Evolutionary conservation across 805 yeast genomes (phyloP).

Genomic region (Yamadazyma takamatsuzukensis): DNA sequence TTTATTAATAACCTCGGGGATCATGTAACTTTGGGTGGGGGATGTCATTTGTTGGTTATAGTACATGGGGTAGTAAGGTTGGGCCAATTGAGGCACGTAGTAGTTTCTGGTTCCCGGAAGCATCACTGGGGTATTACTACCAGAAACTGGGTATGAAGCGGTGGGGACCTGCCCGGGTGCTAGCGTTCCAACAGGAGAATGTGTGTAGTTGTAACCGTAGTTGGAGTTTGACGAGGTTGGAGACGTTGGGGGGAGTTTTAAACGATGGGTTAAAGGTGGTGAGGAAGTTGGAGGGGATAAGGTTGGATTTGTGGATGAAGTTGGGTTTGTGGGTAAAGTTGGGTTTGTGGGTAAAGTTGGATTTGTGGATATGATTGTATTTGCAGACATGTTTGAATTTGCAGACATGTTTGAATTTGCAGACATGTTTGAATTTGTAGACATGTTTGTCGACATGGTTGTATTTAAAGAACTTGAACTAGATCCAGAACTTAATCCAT

Average conservation of each 20-base stretch:
- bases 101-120: slow-evolving; percentile 2
- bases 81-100: slow-evolving; percentile 4
- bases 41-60: slow-evolving; percentile 8
- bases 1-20: slow-evolving; percentile 32
- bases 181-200: neutral
- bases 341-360: slow-evolving; percentile 2
- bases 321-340: slow-evolving; percentile 3
- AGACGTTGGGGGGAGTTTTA: slow-evolving; percentile 1
- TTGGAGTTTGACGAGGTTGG: slow-evolving; percentile 2
- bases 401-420: too few species aligned
- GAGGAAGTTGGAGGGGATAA: too few species aligned
- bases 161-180: neutral
- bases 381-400: neutral
- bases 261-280: slow-evolving; percentile 1
- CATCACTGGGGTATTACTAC: neutral
- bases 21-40: slow-evolving; percentile 13
- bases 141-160: too few species aligned
- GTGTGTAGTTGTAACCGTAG: slow-evolving; percentile 1
- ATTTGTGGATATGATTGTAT: slow-evolving; percentile 2
- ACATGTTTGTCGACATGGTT: too few species aligned
- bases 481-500: too few species aligned
- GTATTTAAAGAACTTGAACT: too few species aligned
- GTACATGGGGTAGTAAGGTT: slow-evolving; percentile 9
- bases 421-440: too few species aligned
- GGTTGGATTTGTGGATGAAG: slow-evolving; percentile 4